Conservation (phyloP, 306 rosid species). For the Rosa persica region DNA sequence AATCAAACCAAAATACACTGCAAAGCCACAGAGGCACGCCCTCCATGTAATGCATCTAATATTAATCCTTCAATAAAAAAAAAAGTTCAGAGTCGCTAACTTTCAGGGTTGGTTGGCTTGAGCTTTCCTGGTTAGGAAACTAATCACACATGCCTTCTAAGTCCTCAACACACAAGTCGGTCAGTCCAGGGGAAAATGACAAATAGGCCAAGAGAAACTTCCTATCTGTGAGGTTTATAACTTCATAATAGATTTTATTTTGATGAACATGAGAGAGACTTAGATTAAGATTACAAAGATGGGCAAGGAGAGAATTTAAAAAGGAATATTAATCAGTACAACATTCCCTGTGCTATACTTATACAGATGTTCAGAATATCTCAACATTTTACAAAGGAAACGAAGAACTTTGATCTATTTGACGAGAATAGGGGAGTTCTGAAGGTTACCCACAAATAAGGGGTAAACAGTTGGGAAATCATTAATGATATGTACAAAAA, state of each 20-base stretch:
- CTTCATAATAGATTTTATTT: no score
- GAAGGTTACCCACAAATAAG: not conserved
- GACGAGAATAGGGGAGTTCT: not conserved
- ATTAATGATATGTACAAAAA: constrained; percentile 16
- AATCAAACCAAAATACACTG: not conserved
- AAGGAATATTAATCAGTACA: not conserved
- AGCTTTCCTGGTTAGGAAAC: not conserved
- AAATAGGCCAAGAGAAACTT: not conserved
- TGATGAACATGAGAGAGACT: no score
- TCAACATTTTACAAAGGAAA: not conserved
- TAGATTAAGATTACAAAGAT: no score
- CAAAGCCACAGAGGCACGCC: not conserved
- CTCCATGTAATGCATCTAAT: not conserved
- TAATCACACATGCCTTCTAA: not conserved
- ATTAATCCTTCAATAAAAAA: not conserved
- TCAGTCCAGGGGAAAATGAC: not conserved
- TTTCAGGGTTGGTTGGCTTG: not conserved
- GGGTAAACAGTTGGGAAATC: constrained; percentile 1
- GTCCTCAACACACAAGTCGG: not conserved
- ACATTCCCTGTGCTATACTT: not conserved
- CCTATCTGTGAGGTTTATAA: not conserved
- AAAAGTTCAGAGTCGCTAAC: not conserved
- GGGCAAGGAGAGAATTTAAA: not conserved
- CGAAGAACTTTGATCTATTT: not conserved
- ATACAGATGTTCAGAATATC: not conserved